A percentile compares a stretch with the other conserved stretches of the same genome.
Conservation (phyloP, 2,329 filamentous ascomycete genomes). For the Thielaviopsis euricoi region DNA sequence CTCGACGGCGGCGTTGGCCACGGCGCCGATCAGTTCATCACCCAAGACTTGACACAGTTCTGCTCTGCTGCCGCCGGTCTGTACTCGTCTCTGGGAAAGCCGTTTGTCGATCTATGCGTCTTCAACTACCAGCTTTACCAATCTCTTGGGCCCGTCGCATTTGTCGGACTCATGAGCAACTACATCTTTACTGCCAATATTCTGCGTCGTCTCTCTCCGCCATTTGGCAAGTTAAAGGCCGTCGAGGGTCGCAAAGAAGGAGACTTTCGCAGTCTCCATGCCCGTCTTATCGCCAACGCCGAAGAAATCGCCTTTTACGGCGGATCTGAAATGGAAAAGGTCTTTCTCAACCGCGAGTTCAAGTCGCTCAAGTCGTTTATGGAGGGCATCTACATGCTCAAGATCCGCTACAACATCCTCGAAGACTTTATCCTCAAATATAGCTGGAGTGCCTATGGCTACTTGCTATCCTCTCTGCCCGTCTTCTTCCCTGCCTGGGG, state of each 20-base stretch:
- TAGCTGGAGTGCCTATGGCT: constrained; percentile 95
- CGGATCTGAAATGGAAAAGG: constrained; percentile 85
- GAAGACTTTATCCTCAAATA: constrained; percentile 98
- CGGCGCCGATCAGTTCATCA: constrained; percentile 91
- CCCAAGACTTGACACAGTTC: constrained; percentile 89
- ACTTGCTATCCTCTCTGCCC: constrained; percentile 79
- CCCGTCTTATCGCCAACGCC: constrained; percentile 85
- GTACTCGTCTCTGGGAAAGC: constrained; percentile 95
- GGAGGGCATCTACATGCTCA: constrained; percentile 95
- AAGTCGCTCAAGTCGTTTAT: constrained; percentile 89
- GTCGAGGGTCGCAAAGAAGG: constrained; percentile 91
- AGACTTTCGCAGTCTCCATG: constrained; percentile 82
- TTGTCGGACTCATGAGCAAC: constrained; percentile 74
- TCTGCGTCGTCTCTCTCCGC: constrained; percentile 73
- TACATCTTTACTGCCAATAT: constrained; percentile 91
- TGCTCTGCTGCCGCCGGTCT: constrained; percentile 82
- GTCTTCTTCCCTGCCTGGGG: constrained; percentile 93
- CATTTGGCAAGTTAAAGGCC: constrained; percentile 92
- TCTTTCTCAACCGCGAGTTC: constrained; percentile 82
- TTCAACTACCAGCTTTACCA: constrained; percentile 97
- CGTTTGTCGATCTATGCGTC: constrained; percentile 87
- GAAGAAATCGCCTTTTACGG: constrained; percentile 98
- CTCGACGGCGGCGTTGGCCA: constrained; percentile 85
- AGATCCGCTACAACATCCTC: constrained; percentile 96
- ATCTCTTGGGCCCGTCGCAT: constrained; percentile 72